Conservation (phyloP, 2,329 filamentous ascomycete species). For the Scedosporium minutisporum region DNA sequence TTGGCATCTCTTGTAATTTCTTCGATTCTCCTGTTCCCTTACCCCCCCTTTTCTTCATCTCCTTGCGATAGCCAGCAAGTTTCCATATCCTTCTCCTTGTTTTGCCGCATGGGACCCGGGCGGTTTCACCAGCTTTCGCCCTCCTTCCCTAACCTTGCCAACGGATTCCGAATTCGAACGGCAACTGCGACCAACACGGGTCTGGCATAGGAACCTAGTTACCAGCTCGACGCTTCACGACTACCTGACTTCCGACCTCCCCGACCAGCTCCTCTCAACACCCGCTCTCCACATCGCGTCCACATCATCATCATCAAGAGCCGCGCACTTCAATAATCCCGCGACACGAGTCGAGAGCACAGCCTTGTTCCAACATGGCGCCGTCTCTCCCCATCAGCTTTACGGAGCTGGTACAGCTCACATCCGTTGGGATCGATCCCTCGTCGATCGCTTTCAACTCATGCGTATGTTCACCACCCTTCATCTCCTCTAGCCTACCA, state of each 20-base stretch:
- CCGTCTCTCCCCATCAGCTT: slow-evolving; percentile 78
- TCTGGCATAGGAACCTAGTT: background rate
- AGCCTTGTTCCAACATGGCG: slow-evolving; percentile 35
- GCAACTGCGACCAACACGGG: background rate
- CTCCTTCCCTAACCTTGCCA: background rate
- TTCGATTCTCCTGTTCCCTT: background rate
- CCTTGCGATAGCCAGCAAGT: slow-evolving; percentile 5
- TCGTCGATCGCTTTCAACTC: slow-evolving; percentile 65
- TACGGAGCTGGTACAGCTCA: slow-evolving; percentile 72
- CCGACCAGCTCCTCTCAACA: background rate
- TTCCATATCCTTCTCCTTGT: background rate
- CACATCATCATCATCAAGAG: background rate
- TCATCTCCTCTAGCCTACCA: slow-evolving; percentile 5
- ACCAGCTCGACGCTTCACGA: background rate
- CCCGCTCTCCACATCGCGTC: background rate
- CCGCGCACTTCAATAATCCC: background rate
- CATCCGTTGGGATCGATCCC: slow-evolving; percentile 36
- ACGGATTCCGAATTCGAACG: background rate
- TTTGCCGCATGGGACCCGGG: slow-evolving; percentile 6
- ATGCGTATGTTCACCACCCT: slow-evolving; percentile 47
- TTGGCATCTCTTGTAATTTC: background rate
- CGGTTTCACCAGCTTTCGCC: slow-evolving; percentile 4
- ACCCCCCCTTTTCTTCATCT: background rate
- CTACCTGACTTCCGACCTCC: background rate
- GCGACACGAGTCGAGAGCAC: background rate